Base-by-base conservation (phyloP, 176 grass and related monocot species). In the Phyllostachys edulis region DNA sequence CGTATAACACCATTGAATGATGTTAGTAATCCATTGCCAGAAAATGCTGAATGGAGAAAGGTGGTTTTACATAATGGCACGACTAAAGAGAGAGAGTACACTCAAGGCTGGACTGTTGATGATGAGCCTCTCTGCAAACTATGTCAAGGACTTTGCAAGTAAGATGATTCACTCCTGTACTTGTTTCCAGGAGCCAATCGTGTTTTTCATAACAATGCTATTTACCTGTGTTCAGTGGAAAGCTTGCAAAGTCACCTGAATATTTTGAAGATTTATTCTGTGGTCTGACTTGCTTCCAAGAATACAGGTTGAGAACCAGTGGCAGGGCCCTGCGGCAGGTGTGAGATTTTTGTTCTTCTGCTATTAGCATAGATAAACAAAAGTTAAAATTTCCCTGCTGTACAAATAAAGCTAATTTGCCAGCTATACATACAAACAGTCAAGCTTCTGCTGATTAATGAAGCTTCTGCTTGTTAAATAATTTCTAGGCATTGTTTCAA, bases 211-310 rank as follows among this genome's bases (percentile, higher is more conserved):
- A 85, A 72, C 54, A 77, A 29, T 85, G 50, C 1, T 74, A 9
- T 67, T 73, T 67, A 50, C 44, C 84, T 73, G 70, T 32, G 46
- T 72, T 67, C 85, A 98, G 96, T 71, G 93, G 89, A 65, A 93
- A 85, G 73, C 89, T 95, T 60, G 90, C 96, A 56, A 98, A 98
- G 87, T 80, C 87, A 65, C 96, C 95, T 76, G 92, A 98, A 88
- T 98, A 98, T 87, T 98, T 98, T 81, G 95, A 98, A 81, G 95
- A 98, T 74, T 80, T 98, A 74, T 98, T 98, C 76, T 98, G 95
- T 86, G 87, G 80, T 80, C 82, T 98, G 80, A 77, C 69, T 74
- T 98, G 95, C 77, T 95, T 88, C 80, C 85, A 91, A 37, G 83
- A 93, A 81, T 98, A 90, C 70, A 86, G 91, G 76, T 82, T 91